Percentiles rank a stretch among this genome's conserved stretches.
These are phyloP conservation scores for Leucocoprinus sp. DNA, from an alignment of 768 basidiomycete genomes.

Conservation along the genomic window DNA sequence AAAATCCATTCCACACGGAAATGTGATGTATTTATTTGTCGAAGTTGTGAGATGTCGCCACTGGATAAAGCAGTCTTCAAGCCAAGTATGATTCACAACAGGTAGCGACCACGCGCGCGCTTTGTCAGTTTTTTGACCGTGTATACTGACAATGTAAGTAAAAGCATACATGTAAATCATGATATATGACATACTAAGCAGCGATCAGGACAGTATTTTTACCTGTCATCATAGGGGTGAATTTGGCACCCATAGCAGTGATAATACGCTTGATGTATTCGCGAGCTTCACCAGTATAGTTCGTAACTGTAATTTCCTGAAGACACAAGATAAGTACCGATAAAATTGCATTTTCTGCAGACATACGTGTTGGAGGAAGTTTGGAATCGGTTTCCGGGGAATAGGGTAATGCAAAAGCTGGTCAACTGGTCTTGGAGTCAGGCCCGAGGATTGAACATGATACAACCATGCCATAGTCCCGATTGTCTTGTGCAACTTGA, in stretches of 20 bases:
- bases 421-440: constrained; percentile 54
- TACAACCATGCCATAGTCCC: constrained; percentile 83
- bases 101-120: constrained; percentile 78
- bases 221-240: constrained; percentile 75
- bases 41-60: constrained; percentile 68
- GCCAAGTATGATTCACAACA: constrained; percentile 83
- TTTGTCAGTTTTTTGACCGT: constrained; percentile 58
- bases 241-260: constrained; percentile 63
- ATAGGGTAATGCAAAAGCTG: constrained; percentile 83
- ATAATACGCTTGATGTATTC: constrained; percentile 88
- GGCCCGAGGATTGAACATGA: constrained; percentile 59
- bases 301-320: constrained; percentile 78
- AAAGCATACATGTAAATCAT: not conserved
- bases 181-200: constrained; percentile 52
- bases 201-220: constrained; percentile 78
- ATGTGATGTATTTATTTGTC: constrained; percentile 59
- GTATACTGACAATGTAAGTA: constrained; percentile 20
- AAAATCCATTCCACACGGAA: constrained; percentile 64
- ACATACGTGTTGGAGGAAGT: constrained; percentile 57
- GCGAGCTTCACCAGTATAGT: constrained; percentile 79
- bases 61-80: constrained; percentile 81
- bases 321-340: not conserved
- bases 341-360: no score
- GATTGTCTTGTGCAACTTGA: constrained; percentile 47
- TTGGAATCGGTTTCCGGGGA: constrained; percentile 47